Percentiles rank a stretch among this genome's conserved stretches.
Evolutionary conservation across 148 eudicot species (phyloP).

Genomic region (Heliosperma pusillum): DNA sequence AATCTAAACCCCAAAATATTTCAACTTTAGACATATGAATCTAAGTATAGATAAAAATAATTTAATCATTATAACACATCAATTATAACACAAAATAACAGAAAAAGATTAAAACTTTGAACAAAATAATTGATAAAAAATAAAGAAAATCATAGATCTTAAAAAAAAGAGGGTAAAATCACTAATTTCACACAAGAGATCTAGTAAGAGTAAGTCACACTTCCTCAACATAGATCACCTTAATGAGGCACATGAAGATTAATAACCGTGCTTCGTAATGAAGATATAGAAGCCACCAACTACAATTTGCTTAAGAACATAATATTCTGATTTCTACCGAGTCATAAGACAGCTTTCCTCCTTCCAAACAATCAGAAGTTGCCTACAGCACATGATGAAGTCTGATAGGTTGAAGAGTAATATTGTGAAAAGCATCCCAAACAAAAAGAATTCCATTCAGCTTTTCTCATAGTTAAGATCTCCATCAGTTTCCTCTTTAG

Average conservation of each 20-base stretch:
- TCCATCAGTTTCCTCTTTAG: neutral
- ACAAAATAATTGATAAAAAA: too few relatives aligned
- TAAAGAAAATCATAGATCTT: too few relatives aligned
- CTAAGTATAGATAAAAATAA: too few relatives aligned
- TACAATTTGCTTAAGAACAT: neutral
- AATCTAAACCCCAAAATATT: too few relatives aligned
- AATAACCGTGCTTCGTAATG: too few relatives aligned
- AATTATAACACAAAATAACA: too few relatives aligned
- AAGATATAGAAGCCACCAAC: neutral
- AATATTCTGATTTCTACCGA: neutral
- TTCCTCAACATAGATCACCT: neutral
- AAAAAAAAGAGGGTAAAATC: too few relatives aligned
- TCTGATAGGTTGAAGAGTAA: neutral
- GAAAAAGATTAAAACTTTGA: too few relatives aligned
- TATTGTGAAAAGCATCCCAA: neutral
- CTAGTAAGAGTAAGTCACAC: neutral
- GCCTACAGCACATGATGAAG: neutral
- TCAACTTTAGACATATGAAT: too few relatives aligned
- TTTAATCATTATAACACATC: too few relatives aligned
- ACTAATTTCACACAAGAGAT: neutral
- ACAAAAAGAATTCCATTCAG: neutral
- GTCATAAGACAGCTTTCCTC: neutral
- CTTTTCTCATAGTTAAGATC: neutral
- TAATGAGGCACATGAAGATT: neutral
- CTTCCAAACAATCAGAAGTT: neutral